Conservation (phyloP, 2,329 filamentous ascomycete species). For the Fusarium heterosporum region DNA sequence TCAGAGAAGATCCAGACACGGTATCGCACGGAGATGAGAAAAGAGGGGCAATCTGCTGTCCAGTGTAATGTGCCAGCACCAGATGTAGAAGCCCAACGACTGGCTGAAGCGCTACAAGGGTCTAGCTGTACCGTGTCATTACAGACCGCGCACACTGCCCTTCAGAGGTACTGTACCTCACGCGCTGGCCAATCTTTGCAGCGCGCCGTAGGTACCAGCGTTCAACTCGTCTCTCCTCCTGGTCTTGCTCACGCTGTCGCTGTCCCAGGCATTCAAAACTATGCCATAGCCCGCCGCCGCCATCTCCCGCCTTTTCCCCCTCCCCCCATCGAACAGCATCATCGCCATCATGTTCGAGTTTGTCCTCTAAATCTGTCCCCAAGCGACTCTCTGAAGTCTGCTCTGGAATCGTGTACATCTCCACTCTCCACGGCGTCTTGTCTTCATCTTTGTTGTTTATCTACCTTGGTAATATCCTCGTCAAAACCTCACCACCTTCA, state of each 20-base stretch:
- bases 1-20: conserved; percentile 32
- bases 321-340: conserved; percentile 62
- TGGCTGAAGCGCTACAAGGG: conserved; percentile 32
- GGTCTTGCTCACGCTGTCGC: conserved; percentile 39
- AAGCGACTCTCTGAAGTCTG: conserved; percentile 68
- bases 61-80: conserved; percentile 18
- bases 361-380: conserved; percentile 62
- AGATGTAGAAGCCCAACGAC: conserved; percentile 12
- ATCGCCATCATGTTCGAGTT: conserved; percentile 66
- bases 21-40: conserved; percentile 34
- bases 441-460: conserved; percentile 47
- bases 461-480: conserved; percentile 30
- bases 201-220: conserved; percentile 35
- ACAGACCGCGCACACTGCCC: background rate
- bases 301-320: conserved; percentile 52
- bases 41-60: conserved; percentile 17
- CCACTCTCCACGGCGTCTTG: conserved; percentile 54
- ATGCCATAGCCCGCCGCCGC: conserved; percentile 50
- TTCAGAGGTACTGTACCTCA: conserved; percentile 30
- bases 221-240: conserved; percentile 38
- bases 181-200: conserved; percentile 17
- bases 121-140: conserved; percentile 17
- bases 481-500: conserved; percentile 12
- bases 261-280: conserved; percentile 51
- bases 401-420: conserved; percentile 56